These are phyloP conservation scores for Apophysomyces elegans DNA, from an alignment of 371 early-diverging fungal genomes.

Conservation along the genomic window DNA sequence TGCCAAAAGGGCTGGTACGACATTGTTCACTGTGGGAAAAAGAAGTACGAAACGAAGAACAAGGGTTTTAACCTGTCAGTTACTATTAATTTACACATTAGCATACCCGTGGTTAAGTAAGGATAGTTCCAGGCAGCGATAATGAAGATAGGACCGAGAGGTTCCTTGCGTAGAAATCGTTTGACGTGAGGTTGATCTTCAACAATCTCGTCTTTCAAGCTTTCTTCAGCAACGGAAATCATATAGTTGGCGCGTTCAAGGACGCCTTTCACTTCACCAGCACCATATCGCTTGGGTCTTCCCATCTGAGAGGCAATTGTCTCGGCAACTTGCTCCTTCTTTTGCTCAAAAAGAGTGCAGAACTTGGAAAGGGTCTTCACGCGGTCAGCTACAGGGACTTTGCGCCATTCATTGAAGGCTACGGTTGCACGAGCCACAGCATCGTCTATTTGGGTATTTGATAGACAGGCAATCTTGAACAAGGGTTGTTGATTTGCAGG, in stretches of 20 bases:
- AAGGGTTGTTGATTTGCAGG: constrained; percentile 39
- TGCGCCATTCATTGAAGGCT: constrained; percentile 61
- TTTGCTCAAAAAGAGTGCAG: constrained; percentile 59
- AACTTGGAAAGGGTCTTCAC: constrained; percentile 59
- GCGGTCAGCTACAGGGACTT: constrained; percentile 58
- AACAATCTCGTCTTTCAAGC: constrained; percentile 62
- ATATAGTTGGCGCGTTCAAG: constrained; percentile 74
- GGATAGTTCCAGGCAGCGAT: constrained; percentile 82
- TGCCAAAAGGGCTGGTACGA: constrained; percentile 79
- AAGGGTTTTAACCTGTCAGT: neutral
- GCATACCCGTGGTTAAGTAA: constrained; percentile 25
- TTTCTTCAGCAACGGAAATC: constrained; percentile 71
- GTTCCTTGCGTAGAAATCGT: constrained; percentile 74
- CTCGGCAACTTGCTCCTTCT: constrained; percentile 62
- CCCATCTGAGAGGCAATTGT: constrained; percentile 79
- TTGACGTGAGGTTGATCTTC: constrained; percentile 53
- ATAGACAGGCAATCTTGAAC: constrained; percentile 34
- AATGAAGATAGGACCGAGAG: constrained; percentile 61
- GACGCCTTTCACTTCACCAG: constrained; percentile 77
- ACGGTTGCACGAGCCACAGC: constrained; percentile 44
- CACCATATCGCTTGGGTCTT: constrained; percentile 73
- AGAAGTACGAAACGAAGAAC: neutral
- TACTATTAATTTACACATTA: neutral
- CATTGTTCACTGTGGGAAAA: constrained; percentile 66
- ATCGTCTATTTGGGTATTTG: constrained; percentile 47